Conservation (phyloP, 192 early-diverging fungal genomes). For the Cladochytrium replicatum region DNA sequence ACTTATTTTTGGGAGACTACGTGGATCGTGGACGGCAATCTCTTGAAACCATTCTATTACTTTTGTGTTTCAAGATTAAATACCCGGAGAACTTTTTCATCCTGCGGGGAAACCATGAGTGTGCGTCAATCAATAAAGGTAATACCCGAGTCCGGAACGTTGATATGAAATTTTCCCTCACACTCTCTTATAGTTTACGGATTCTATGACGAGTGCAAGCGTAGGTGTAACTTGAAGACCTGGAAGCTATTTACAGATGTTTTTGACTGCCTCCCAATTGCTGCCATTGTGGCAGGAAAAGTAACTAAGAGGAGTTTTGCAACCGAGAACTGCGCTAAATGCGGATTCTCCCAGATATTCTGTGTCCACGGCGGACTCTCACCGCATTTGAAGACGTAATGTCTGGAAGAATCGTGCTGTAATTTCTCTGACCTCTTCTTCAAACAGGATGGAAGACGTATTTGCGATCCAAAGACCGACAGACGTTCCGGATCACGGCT, state of each 20-base stretch:
- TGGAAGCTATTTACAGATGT: slow-evolving; percentile 89
- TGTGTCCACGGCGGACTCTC: slow-evolving; percentile 93
- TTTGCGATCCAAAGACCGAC: slow-evolving; percentile 64
- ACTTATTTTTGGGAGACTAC: slow-evolving; percentile 91
- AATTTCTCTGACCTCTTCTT: no score
- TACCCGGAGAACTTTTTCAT: slow-evolving; percentile 95
- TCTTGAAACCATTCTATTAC: slow-evolving; percentile 85
- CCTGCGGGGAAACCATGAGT: slow-evolving; percentile 95
- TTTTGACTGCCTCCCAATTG: slow-evolving; percentile 90
- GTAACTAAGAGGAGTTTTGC: no score
- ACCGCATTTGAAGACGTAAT: slow-evolving; percentile 42
- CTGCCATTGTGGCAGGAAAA: slow-evolving; percentile 81
- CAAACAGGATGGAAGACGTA: slow-evolving; percentile 80
- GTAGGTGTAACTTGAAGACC: slow-evolving; percentile 71
- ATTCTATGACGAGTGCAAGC: slow-evolving; percentile 97
- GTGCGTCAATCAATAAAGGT: slow-evolving; percentile 83
- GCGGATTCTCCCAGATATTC: slow-evolving; percentile 66
- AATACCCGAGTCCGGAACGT: no score
- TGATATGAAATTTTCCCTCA: no score
- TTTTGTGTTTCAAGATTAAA: slow-evolving; percentile 95
- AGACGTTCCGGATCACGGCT: slow-evolving; percentile 85
- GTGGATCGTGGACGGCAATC: slow-evolving; percentile 94
- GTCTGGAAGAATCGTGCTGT: not conserved
- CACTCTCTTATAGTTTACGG: slow-evolving; percentile 79
- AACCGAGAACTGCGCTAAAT: no score